phyloP scores from a whole-genome alignment of 2,329 filamentous ascomycete genomes.

The Bipolaris zeicola region DNA sequence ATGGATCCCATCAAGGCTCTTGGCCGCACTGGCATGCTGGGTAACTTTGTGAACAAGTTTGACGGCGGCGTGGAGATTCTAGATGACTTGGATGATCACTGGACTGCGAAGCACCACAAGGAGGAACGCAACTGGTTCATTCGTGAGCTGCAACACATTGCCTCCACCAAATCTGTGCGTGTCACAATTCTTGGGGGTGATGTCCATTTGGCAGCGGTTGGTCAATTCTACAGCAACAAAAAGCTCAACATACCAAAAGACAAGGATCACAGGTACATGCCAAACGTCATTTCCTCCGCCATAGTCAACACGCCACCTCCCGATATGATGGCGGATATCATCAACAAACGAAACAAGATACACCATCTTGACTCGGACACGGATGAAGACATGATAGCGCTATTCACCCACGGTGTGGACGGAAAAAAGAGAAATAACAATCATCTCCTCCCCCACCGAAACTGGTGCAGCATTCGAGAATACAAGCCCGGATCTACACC shows the following conservation, averaged over 20 bases:
- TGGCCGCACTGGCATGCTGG: constrained; percentile 79
- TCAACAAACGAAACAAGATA: constrained; percentile 88
- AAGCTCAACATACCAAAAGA: constrained; percentile 77
- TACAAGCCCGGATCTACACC: constrained; percentile 80
- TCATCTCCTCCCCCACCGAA: constrained; percentile 82
- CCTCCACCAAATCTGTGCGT: constrained; percentile 88
- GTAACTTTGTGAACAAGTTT: constrained; percentile 81
- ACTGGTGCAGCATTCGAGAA: constrained; percentile 91
- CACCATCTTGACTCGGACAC: constrained; percentile 72
- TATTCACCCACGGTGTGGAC: constrained; percentile 89
- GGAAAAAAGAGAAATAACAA: constrained; percentile 91
- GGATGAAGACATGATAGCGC: constrained; percentile 93
- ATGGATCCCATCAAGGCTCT: constrained; percentile 91
- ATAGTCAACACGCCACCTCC: constrained; percentile 93
- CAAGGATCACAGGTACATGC: constrained; percentile 94
- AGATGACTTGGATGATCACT: constrained; percentile 93
- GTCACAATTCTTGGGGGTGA: constrained; percentile 93
- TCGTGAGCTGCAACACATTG: constrained; percentile 89
- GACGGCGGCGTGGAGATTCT: constrained; percentile 91
- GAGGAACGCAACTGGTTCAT: constrained; percentile 84
- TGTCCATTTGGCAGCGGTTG: constrained; percentile 88
- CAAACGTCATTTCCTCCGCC: constrained; percentile 90
- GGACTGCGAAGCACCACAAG: constrained; percentile 96
- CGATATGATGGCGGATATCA: constrained; percentile 83
- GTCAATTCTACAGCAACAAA: constrained; percentile 93